Evolutionary conservation across 192 early-diverging fungal genomes (phyloP).

Genomic region (Obelidium mucronatum): DNA sequence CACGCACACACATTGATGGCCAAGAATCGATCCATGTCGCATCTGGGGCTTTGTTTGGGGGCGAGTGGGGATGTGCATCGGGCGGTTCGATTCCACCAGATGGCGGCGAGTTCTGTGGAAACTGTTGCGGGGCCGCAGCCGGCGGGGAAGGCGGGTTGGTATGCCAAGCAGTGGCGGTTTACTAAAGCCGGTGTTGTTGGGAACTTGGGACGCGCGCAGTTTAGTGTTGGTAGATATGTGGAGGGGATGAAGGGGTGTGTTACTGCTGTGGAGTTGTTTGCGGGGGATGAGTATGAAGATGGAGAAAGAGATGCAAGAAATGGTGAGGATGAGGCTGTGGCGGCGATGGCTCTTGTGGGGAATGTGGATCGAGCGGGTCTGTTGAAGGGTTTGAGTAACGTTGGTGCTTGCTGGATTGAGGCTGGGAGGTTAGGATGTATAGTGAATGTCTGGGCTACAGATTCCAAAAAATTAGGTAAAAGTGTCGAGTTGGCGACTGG

Average conservation of each 20-base stretch:
- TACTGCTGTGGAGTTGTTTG: background rate
- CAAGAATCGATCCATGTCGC: too few relatives aligned
- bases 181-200: conserved; percentile 6
- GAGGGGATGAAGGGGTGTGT: conserved; percentile 12
- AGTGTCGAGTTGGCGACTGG: too few relatives aligned
- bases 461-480: too few relatives aligned
- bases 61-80: too few relatives aligned
- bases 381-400: conserved; percentile 1
- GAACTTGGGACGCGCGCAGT: conserved; percentile 12
- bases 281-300: background rate
- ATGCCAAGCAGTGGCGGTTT: conserved; percentile 12
- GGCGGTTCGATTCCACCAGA: conserved; percentile 19
- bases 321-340: background rate
- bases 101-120: background rate
- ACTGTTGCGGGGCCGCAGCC: conserved; percentile 27
- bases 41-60: too few relatives aligned
- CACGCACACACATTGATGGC: too few relatives aligned
- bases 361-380: conserved; percentile 12
- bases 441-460: background rate
- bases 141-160: background rate
- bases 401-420: conserved; percentile 25
- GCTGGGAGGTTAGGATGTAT: conserved; percentile 6
- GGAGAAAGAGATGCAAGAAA: background rate
- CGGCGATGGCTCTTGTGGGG: too few relatives aligned
- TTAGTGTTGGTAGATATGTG: conserved; percentile 8